Conservation (phyloP, 202 grass and related monocot species). For the Schoenoplectus triqueter region DNA sequence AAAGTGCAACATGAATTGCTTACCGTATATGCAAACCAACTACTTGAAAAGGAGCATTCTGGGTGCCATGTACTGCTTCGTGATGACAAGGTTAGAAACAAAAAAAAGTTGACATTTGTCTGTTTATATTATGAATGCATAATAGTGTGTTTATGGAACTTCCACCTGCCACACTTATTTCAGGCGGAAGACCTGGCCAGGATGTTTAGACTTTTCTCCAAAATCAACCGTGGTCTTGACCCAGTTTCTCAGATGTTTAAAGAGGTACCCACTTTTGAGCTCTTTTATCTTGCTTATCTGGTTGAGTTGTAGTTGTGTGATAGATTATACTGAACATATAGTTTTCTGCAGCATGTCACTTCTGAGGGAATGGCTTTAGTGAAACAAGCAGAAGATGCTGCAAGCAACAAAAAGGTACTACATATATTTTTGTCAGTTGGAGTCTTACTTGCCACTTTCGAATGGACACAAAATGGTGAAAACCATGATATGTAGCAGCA, state of each 20-base stretch:
- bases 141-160: constrained; percentile 28
- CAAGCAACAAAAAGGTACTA: constrained; percentile 85
- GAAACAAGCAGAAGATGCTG: constrained; percentile 98
- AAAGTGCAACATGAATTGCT: constrained; percentile 98
- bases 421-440: neutral
- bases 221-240: constrained; percentile 78
- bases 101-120: constrained; percentile 14
- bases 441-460: neutral
- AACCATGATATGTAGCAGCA: neutral
- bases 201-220: constrained; percentile 93
- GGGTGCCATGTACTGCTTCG: constrained; percentile 91
- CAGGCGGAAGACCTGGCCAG: constrained; percentile 91
- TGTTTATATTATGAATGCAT: constrained; percentile 34
- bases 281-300: neutral
- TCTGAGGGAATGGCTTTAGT: constrained; percentile 86
- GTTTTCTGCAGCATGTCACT: constrained; percentile 74
- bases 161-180: constrained; percentile 30
- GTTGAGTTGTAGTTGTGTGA: neutral
- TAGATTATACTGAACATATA: constrained; percentile 18
- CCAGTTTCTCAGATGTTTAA: constrained; percentile 97
- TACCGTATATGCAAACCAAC: constrained; percentile 79
- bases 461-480: constrained; percentile 16
- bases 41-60: constrained; percentile 97
- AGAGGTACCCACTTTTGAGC: constrained; percentile 46
- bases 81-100: constrained; percentile 81